These are phyloP conservation scores for Colletotrichum orbiculare DNA, from an alignment of 2,329 filamentous ascomycete species.

Conservation along the genomic window DNA sequence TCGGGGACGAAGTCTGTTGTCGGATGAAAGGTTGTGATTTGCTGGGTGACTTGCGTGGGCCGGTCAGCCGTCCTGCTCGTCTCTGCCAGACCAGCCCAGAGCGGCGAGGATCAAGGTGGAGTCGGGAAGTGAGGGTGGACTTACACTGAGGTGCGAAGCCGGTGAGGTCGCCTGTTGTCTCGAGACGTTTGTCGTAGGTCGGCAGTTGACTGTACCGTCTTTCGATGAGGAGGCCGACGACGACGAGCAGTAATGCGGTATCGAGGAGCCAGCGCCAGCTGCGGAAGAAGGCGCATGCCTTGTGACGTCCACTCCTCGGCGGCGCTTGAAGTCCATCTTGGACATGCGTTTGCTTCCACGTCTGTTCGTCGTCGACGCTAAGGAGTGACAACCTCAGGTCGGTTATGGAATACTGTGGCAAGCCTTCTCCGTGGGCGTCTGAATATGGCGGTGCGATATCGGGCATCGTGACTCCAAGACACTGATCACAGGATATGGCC, in stretches of 20 bases:
- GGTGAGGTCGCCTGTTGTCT: constrained; percentile 51
- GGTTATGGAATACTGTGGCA: constrained; percentile 24
- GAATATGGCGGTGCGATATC: constrained; percentile 4
- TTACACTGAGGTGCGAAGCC: constrained; percentile 52
- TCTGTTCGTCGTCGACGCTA: constrained; percentile 16
- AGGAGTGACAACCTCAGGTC: constrained; percentile 31
- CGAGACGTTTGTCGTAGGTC: constrained; percentile 41
- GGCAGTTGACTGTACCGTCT: constrained; percentile 37
- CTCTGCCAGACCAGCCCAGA: too few species aligned
- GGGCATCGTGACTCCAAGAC: constrained; percentile 5
- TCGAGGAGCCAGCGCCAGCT: constrained; percentile 46
- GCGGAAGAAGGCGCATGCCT: neutral
- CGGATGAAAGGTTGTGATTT: constrained; percentile 51
- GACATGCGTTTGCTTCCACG: constrained; percentile 24
- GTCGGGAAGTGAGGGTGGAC: constrained; percentile 15
- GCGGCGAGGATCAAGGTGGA: neutral
- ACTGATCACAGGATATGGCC: too few species aligned
- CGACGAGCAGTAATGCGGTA: constrained; percentile 47
- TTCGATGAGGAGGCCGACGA: constrained; percentile 50
- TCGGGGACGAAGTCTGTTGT: constrained; percentile 51
- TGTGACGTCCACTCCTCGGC: constrained; percentile 3
- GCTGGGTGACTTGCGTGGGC: constrained; percentile 48
- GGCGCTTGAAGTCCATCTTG: constrained; percentile 7
- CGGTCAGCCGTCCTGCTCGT: neutral
- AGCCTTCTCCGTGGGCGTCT: constrained; percentile 13